Conservation (phyloP, 768 basidiomycete genomes). For the Phylloporus rhodoxanthus region DNA sequence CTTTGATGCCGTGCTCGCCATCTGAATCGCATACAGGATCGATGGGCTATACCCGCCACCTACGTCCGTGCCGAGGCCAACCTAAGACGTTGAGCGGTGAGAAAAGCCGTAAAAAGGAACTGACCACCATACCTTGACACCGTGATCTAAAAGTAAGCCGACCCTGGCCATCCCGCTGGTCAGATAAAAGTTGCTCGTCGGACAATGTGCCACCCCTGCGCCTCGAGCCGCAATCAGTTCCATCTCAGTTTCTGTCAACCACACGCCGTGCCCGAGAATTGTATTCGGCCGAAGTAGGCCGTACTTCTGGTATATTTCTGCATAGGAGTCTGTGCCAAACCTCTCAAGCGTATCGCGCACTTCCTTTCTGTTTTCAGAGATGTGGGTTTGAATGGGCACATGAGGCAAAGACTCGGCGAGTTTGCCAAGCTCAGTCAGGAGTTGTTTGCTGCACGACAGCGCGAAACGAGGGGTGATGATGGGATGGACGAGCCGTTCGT, state of each 20-base stretch:
- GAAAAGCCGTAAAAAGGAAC: neutral
- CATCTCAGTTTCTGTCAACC: slow-evolving; percentile 67
- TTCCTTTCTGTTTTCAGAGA: slow-evolving; percentile 76
- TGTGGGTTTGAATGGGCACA: slow-evolving; percentile 84
- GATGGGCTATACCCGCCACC: slow-evolving; percentile 84
- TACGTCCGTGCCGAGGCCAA: slow-evolving; percentile 87
- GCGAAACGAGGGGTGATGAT: slow-evolving; percentile 93
- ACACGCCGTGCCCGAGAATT: slow-evolving; percentile 80
- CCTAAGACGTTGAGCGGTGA: slow-evolving; percentile 37
- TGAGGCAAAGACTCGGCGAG: slow-evolving; percentile 51
- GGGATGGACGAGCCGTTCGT: slow-evolving; percentile 68
- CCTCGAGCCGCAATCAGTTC: slow-evolving; percentile 53
- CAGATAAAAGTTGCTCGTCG: slow-evolving; percentile 88
- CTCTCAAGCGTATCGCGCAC: slow-evolving; percentile 55
- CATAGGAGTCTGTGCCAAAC: slow-evolving; percentile 67
- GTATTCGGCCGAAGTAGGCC: slow-evolving; percentile 66
- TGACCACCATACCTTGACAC: slow-evolving; percentile 59
- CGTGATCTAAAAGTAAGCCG: slow-evolving; percentile 68
- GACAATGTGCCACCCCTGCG: slow-evolving; percentile 83
- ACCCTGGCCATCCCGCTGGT: slow-evolving; percentile 78
- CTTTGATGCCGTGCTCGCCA: slow-evolving; percentile 79
- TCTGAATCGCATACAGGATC: slow-evolving; percentile 67
- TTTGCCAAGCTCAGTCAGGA: slow-evolving; percentile 53
- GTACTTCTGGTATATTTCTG: slow-evolving; percentile 74
- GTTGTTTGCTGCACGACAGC: slow-evolving; percentile 67